A percentile compares a stretch with the other conserved stretches of the same genome.
These are phyloP conservation scores for Gnetum montanum DNA, from an alignment of 75 land plant species.

Conservation along the genomic window DNA sequence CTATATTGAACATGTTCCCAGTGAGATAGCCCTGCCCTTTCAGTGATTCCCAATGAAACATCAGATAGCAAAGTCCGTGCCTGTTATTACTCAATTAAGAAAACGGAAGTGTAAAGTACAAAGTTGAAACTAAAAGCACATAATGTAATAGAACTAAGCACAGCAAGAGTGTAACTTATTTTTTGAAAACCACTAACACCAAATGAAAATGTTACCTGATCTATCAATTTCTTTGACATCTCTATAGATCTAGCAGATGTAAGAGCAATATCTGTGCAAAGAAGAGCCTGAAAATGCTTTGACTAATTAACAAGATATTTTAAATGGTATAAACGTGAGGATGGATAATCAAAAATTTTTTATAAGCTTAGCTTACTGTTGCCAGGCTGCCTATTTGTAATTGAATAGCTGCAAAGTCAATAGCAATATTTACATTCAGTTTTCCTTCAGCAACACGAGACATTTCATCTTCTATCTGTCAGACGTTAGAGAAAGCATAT, in stretches of 20 bases:
- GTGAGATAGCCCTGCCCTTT: conserved; percentile 45
- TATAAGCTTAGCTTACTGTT: conserved; percentile 67
- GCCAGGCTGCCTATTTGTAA: conserved; percentile 70
- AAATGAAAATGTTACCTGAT: conserved; percentile 44
- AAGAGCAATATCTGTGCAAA: conserved; percentile 85
- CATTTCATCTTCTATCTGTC: conserved; percentile 74
- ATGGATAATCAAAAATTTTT: not conserved
- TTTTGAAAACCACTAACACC: too few relatives aligned
- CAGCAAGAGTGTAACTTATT: too few relatives aligned
- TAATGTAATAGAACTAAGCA: too few relatives aligned
- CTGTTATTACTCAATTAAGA: conserved; percentile 28
- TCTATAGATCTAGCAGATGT: conserved; percentile 57
- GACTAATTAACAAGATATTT: not conserved
- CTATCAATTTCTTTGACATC: conserved; percentile 64
- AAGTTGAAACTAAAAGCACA: not conserved
- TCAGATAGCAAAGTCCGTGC: conserved; percentile 72
- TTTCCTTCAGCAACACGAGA: conserved; percentile 67
- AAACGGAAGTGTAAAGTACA: not conserved
- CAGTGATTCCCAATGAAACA: conserved; percentile 55
- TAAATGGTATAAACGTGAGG: not conserved
- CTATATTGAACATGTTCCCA: conserved; percentile 79
- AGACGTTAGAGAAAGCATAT: too few relatives aligned
- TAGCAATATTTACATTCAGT: conserved; percentile 30
- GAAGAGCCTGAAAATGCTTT: conserved; percentile 70
- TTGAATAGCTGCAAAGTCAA: conserved; percentile 58